Evolutionary conservation across 2,329 filamentous ascomycete genomes (phyloP), one percentile per base, ranked within the genome.

Genomic region (Leptographium galeiforme): DNA sequence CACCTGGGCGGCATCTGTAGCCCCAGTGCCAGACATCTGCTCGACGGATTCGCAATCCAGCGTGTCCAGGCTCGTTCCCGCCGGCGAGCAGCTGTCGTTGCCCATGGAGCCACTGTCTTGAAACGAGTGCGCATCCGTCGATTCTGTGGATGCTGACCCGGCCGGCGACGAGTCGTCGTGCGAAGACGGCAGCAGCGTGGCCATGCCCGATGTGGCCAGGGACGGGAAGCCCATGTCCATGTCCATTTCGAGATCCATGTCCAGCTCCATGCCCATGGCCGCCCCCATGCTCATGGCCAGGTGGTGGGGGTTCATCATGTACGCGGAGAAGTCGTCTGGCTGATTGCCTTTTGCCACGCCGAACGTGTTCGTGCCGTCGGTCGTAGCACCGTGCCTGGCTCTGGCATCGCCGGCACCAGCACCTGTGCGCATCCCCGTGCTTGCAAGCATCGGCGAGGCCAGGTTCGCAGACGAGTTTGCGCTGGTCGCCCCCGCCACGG

Each of bases 221-320:
- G 19, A 16, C 34, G 34, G 14, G 25, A 40, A 16, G 12, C 19
- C 39, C 54, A 50, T 45, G 38, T 45, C 40, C 48, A 40, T 40
- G 46, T 39, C 36, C 53, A 48, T 48, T 18, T 39, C 47, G 10
- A 55, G 32, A 33, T 57, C 54, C 57, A 58, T 55, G 40, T 49
- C 55, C 19, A 56, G 32, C n/a, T 53, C 50, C 50, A 55, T 41
- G 48, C 68, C 71, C 12, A 73, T 63, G 30, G 67, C 69, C 18
- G 72, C 62, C 49, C 72, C 69, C 63, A 73, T 67, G 3, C 69
- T 68, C 60, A 73, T 63, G 6, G 71, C 70, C 6, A 74, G 62
- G 14, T 57, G 57, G 53, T 58, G 57, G 14, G 57, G 53, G 7
- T 41, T 43, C 13, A 55, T 48, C 50, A 53, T n/a, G 5, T 57